These are phyloP conservation scores for Penicillium sp. DNA, from an alignment of 2,329 filamentous ascomycete species.

Conservation along the genomic window DNA sequence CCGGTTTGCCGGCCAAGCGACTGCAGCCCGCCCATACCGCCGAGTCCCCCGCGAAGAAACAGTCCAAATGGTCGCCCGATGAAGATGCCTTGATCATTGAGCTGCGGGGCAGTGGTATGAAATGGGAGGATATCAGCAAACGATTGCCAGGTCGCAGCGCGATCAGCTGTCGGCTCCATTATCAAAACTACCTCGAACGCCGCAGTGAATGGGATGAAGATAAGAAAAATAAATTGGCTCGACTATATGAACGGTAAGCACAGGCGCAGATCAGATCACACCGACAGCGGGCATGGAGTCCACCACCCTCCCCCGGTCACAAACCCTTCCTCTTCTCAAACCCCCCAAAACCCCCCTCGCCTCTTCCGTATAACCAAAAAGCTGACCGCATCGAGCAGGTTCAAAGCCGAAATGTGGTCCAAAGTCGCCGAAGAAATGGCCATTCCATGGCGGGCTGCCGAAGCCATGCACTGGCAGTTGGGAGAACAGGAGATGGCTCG, in stretches of 20 bases:
- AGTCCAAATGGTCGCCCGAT: slow-evolving; percentile 93
- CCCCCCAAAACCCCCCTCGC: neutral
- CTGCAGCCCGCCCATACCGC: slow-evolving; percentile 44
- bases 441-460: slow-evolving; percentile 88
- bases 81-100: slow-evolving; percentile 93
- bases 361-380: neutral
- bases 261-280: neutral
- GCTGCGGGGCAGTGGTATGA: slow-evolving; percentile 84
- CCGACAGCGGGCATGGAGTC: neutral
- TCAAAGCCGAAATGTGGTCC: slow-evolving; percentile 97
- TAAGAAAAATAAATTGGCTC: slow-evolving; percentile 90
- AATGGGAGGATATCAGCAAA: slow-evolving; percentile 98
- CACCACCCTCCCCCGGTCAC: neutral
- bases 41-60: slow-evolving; percentile 75
- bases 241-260: slow-evolving; percentile 85
- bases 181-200: slow-evolving; percentile 94
- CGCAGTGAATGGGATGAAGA: slow-evolving; percentile 95
- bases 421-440: slow-evolving; percentile 93
- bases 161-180: slow-evolving; percentile 89
- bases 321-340: too few relatives aligned
- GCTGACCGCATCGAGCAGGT: slow-evolving; percentile 51
- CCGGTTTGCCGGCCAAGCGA: slow-evolving; percentile 33
- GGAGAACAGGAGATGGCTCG: slow-evolving; percentile 91
- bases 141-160: slow-evolving; percentile 81
- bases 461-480: slow-evolving; percentile 97